These are phyloP conservation scores for Xylaria grammica DNA, from an alignment of 495 filamentous ascomycete species.

Conservation along the genomic window DNA sequence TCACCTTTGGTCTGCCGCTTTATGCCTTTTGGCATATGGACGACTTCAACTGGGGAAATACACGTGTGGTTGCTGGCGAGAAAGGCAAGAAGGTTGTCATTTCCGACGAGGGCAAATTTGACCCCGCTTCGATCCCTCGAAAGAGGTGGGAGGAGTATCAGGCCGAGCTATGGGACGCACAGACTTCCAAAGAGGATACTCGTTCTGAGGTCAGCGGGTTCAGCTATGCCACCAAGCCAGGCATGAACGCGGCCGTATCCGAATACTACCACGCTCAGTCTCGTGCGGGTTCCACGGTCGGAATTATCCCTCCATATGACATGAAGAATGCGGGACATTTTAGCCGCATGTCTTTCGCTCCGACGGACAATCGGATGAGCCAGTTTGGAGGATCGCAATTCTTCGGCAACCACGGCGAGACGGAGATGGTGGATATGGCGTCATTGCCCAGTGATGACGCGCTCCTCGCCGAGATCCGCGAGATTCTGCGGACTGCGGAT, in stretches of 20 bases:
- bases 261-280: constrained; percentile 68
- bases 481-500: constrained; percentile 88
- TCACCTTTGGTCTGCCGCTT: constrained; percentile 86
- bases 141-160: constrained; percentile 99
- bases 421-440: constrained; percentile 71
- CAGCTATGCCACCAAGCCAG: constrained; percentile 87
- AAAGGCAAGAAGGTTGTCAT: constrained; percentile 91
- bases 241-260: constrained; percentile 57
- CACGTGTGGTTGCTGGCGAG: constrained; percentile 95
- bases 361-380: constrained; percentile 65
- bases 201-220: constrained; percentile 89
- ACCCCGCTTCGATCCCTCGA: constrained; percentile 87
- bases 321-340: constrained; percentile 40
- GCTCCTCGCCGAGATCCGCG: constrained; percentile 89
- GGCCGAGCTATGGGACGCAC: constrained; percentile 93
- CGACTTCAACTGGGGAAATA: constrained; percentile 98
- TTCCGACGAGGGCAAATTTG: constrained; percentile 97
- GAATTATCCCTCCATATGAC: constrained; percentile 45
- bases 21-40: constrained; percentile 99
- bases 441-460: constrained; percentile 86
- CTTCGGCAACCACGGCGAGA: constrained; percentile 62
- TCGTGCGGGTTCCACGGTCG: constrained; percentile 78
- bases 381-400: constrained; percentile 57
- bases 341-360: constrained; percentile 81
- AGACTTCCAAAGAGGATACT: constrained; percentile 80